These are phyloP conservation scores for Penicillium fuscoglaucum DNA, from an alignment of 2,329 filamentous ascomycete species.

Conservation along the genomic window DNA sequence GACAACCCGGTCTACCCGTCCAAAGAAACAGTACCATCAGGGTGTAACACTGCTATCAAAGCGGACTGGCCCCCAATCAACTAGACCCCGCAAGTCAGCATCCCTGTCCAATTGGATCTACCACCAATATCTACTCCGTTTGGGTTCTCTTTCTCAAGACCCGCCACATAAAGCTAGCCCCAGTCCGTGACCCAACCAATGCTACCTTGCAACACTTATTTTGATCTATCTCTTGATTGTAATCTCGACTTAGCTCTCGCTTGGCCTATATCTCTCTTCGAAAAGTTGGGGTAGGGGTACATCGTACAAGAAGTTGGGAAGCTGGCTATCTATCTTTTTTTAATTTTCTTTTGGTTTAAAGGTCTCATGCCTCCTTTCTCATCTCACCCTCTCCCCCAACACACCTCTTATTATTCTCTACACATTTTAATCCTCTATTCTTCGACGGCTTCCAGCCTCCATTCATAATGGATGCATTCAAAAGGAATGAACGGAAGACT, in stretches of 20 bases:
- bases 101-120: background rate
- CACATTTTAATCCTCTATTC: background rate
- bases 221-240: background rate
- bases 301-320: background rate
- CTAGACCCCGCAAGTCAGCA: background rate
- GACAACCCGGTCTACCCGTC: background rate
- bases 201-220: slow-evolving; percentile 6
- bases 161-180: background rate
- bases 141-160: background rate
- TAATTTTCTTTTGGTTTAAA: background rate
- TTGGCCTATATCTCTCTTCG: background rate
- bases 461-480: slow-evolving; percentile 3
- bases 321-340: background rate
- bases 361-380: background rate
- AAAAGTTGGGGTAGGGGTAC: background rate
- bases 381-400: background rate
- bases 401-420: background rate
- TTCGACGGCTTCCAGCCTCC: background rate
- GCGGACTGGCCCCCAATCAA: slow-evolving; percentile 2
- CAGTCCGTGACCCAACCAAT: slow-evolving; percentile 2
- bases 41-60: slow-evolving; percentile 28
- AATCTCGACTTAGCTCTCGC: background rate
- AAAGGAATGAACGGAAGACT: background rate
- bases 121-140: background rate
- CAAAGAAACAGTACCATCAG: slow-evolving; percentile 14